Percentiles rank a stretch among this genome's conserved stretches.
Conservation (phyloP, 306 rosid species). For the Phaseolus lunatus region DNA sequence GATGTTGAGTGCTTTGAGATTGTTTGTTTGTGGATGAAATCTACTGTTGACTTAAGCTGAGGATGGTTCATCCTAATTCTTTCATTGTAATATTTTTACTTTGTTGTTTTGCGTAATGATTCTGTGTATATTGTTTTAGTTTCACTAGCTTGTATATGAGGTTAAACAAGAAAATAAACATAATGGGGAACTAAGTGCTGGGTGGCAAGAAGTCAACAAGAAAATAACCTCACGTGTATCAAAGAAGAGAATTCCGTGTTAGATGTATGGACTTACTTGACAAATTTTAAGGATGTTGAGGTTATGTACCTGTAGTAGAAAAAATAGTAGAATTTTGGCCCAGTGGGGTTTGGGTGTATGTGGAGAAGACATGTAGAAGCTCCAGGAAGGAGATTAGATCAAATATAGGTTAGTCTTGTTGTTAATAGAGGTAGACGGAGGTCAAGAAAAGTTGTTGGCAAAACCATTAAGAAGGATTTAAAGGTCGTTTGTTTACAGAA, state of each 20-base stretch:
- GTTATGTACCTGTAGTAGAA: background rate
- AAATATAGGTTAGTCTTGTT: background rate
- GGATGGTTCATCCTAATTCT: constrained; percentile 3
- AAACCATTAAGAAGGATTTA: background rate
- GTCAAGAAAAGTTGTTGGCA: background rate
- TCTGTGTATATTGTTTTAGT: constrained; percentile 1
- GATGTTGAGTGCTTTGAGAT: constrained; percentile 34
- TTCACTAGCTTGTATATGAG: constrained; percentile 11
- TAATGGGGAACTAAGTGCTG: background rate
- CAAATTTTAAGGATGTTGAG: background rate
- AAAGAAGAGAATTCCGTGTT: background rate
- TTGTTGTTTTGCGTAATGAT: constrained; percentile 13
- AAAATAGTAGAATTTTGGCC: background rate
- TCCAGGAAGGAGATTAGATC: background rate
- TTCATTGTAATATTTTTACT: background rate
- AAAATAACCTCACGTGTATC: background rate
- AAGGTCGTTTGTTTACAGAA: background rate
- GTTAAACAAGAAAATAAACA: background rate
- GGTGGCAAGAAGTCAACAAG: background rate
- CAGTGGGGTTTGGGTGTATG: background rate
- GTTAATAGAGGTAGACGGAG: background rate
- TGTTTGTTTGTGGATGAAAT: constrained; percentile 14
- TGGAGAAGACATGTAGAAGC: constrained; percentile 2
- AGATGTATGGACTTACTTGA: background rate
- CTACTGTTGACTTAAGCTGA: background rate